Evolutionary conservation across 768 basidiomycete species (phyloP).

Genomic region (Termitomyces sp.): DNA sequence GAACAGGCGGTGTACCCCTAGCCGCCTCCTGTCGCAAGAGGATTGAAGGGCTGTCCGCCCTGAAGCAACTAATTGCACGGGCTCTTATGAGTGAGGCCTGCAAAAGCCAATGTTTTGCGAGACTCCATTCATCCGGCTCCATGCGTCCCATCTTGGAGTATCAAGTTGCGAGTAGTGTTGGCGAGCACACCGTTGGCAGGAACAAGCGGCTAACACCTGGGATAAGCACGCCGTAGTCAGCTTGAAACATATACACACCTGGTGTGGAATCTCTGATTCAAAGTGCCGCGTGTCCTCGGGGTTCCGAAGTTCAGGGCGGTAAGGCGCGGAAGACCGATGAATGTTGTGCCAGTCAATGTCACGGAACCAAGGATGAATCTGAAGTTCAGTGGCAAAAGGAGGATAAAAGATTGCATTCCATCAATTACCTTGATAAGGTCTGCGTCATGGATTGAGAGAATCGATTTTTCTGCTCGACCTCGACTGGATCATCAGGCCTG

Average conservation of each 20-base stretch:
- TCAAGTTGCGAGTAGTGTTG: constrained; percentile 84
- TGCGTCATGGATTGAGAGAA: constrained; percentile 75
- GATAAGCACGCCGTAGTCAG: constrained; percentile 10
- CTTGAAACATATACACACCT: constrained; percentile 46
- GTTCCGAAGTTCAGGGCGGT: constrained; percentile 75
- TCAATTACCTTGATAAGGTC: constrained; percentile 78
- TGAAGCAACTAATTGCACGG: constrained; percentile 73
- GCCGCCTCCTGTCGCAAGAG: constrained; percentile 42
- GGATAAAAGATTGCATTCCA: neutral
- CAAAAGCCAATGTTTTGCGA: constrained; percentile 88
- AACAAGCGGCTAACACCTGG: constrained; percentile 70
- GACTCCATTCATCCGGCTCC: constrained; percentile 85
- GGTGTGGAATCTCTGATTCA: constrained; percentile 88
- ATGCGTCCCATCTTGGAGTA: constrained; percentile 81
- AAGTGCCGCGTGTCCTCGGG: constrained; percentile 94
- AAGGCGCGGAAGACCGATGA: constrained; percentile 80
- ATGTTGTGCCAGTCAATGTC: constrained; percentile 90
- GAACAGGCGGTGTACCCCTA: constrained; percentile 62
- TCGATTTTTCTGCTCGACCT: constrained; percentile 73
- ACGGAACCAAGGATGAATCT: constrained; percentile 88
- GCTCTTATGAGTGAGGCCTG: constrained; percentile 88
- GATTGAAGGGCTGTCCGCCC: constrained; percentile 69
- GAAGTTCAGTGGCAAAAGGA: constrained; percentile 11
- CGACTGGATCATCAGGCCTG: constrained; percentile 76
- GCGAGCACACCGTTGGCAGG: constrained; percentile 82